A percentile compares a stretch with the other conserved stretches of the same genome.
Evolutionary conservation across 2,329 filamentous ascomycete genomes (phyloP).

Genomic region (Cladobotryum mycophilum): DNA sequence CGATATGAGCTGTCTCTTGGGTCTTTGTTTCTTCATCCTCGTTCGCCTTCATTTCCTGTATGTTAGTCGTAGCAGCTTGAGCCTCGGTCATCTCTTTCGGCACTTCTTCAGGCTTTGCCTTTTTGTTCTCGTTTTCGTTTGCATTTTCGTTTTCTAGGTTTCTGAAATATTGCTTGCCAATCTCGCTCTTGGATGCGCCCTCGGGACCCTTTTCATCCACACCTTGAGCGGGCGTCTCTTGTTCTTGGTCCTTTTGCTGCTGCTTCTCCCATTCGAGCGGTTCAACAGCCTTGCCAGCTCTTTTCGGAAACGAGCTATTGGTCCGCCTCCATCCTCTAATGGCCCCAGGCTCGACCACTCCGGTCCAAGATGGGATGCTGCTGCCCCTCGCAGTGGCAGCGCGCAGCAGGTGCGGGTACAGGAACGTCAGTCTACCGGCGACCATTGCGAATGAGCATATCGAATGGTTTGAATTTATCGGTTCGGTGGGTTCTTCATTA

Average conservation of each 20-base stretch:
- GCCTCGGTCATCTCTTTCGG: background rate
- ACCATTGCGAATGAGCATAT: slow-evolving; percentile 42
- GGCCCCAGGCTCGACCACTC: slow-evolving; percentile 3
- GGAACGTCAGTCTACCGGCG: slow-evolving; percentile 56
- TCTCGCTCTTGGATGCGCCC: slow-evolving; percentile 1
- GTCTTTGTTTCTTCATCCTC: background rate
- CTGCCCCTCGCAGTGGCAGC: slow-evolving; percentile 27
- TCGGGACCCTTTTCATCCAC: background rate
- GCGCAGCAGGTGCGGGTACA: slow-evolving; percentile 63
- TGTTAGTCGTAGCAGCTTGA: background rate
- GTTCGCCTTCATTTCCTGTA: background rate
- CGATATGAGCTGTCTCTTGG: slow-evolving; percentile 1
- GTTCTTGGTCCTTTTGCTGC: slow-evolving; percentile 13
- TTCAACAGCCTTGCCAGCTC: slow-evolving; percentile 57
- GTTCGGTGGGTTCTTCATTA: slow-evolving; percentile 1
- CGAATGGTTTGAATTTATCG: background rate
- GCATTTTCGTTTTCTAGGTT: slow-evolving; percentile 1
- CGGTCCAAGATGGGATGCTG: slow-evolving; percentile 2
- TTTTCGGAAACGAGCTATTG: slow-evolving; percentile 43
- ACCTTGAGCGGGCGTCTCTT: slow-evolving; percentile 1
- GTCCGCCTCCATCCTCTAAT: slow-evolving; percentile 4
- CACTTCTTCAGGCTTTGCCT: background rate
- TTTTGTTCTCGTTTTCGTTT: background rate
- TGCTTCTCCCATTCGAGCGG: slow-evolving; percentile 33
- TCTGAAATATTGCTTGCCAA: slow-evolving; percentile 7